phyloP scores from a whole-genome alignment of 1,139 yeast genomes.

The Taphrina sp. region DNA sequence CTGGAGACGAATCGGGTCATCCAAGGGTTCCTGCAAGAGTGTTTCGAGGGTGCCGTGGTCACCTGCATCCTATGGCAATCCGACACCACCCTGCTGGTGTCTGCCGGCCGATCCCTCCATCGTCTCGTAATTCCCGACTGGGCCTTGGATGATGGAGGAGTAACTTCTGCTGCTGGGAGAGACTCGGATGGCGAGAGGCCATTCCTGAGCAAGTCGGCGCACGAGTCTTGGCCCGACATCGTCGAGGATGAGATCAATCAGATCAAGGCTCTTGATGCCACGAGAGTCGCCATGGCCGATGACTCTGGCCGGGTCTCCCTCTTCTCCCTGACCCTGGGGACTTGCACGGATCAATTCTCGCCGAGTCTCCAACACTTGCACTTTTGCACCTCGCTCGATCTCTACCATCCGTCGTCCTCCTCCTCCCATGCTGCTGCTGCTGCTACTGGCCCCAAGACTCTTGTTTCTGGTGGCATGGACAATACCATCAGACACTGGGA shows the following conservation, averaged over 20 bases:
- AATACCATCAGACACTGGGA: background rate
- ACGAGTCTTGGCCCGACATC: background rate
- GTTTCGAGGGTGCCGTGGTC: conserved; percentile 6
- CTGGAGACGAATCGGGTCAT: background rate
- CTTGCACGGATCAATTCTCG: no score
- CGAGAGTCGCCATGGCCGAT: background rate
- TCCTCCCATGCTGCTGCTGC: no score
- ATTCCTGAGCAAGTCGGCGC: no score
- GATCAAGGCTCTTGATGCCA: background rate
- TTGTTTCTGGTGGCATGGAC: conserved; percentile 16
- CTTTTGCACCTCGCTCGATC: no score
- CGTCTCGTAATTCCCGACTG: background rate
- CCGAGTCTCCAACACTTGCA: no score
- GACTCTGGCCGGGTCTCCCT: background rate
- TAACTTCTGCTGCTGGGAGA: background rate
- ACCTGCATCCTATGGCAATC: conserved; percentile 4
- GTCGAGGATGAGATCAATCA: conserved; percentile 7
- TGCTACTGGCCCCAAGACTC: no score
- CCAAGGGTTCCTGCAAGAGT: conserved; percentile 14
- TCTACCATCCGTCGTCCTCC: no score
- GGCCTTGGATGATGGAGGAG: background rate
- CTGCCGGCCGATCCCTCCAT: conserved; percentile 1
- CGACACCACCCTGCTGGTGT: conserved; percentile 1
- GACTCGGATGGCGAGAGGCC: no score
- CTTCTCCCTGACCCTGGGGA: no score